These are phyloP conservation scores for Osmanthus fragrans DNA, from an alignment of 257 asterid genomes.

Conservation along the genomic window DNA sequence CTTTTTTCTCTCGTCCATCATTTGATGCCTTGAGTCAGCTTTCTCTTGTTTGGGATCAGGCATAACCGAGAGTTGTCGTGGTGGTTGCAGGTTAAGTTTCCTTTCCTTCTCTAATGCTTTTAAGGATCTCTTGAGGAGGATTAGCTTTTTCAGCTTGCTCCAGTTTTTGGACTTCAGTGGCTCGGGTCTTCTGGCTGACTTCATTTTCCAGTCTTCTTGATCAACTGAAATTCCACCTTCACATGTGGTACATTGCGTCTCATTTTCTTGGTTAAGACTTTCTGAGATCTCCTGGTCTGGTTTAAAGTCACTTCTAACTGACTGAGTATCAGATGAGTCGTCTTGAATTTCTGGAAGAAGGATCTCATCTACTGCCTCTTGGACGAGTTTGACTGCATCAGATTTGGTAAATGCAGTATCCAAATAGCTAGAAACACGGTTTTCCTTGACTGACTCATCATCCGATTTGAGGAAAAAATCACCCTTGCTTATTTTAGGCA, in stretches of 20 bases:
- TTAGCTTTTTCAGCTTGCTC: constrained; percentile 72
- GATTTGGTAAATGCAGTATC: constrained; percentile 57
- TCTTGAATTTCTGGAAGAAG: constrained; percentile 64
- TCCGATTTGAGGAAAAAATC: neutral
- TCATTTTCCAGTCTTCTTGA: constrained; percentile 17
- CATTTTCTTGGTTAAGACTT: constrained; percentile 18
- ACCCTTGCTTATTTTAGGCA: constrained; percentile 8
- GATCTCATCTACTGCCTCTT: constrained; percentile 88
- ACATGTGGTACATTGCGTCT: constrained; percentile 6
- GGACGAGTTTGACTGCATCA: constrained; percentile 73
- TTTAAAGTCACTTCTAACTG: constrained; percentile 45
- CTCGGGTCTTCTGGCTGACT: constrained; percentile 25
- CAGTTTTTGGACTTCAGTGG: constrained; percentile 58
- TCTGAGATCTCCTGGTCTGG: constrained; percentile 43
- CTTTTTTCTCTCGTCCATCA: constrained; percentile 70
- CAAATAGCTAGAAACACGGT: constrained; percentile 16
- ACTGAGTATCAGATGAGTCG: constrained; percentile 49
- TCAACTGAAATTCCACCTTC: neutral
- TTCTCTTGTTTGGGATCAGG: constrained; percentile 44
- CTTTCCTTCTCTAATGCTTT: constrained; percentile 71
- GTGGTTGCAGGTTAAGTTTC: constrained; percentile 33
- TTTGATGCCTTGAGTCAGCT: constrained; percentile 62
- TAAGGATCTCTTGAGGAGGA: constrained; percentile 74
- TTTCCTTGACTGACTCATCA: constrained; percentile 19
- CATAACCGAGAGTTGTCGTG: constrained; percentile 23